Evolutionary conservation across 345 rosid genomes (phyloP), one percentile per base, ranked within the genome.

Genomic region (Clausena lansium): DNA sequence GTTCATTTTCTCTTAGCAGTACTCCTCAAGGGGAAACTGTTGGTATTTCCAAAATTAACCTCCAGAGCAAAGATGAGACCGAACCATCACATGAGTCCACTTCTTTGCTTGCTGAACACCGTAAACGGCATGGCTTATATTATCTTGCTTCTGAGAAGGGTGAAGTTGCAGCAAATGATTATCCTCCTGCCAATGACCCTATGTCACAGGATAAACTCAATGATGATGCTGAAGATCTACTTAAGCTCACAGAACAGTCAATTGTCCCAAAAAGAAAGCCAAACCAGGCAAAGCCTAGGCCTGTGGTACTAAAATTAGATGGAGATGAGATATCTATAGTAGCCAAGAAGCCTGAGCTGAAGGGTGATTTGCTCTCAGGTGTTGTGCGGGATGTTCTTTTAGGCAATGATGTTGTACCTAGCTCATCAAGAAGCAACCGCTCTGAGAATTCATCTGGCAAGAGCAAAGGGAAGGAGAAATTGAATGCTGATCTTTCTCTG

Each of bases 271-370:
- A 85, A 85, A 90, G 83, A 78, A 97, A 89, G 81, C 72, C 84
- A 45, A 90, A 79, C 78, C 81, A 81, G 73, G 84, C 86, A 32
- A 96, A 96, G 79, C 87, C 89, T 25, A 92, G 99, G 88, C 98
- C 99, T 67, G 95, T 94, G 71, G 98, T 97, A 65, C 97, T 97
- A 76, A 89, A 89, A 86, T 88, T 97, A 80, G 97, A 94, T 76
- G 94, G 86, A 76, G 92, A 87, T 72, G 90, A 69, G 17, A 75
- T 71, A 68, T 79, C 81, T 32, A 67, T 77, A 22, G 58, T 67
- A 39, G 38, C 74, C 25, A 91, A 78, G 80, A 87, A 85, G 80
- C 75, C 73, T 7, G 81, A 78, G 20, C 39, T 68, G 27, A 85
- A 80, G 67, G 91, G 84, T 82, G 92, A 88, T 77, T 82, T 77